These are phyloP conservation scores for Plantago lanceolata DNA, from an alignment of 305 asterid genomes.

Conservation along the genomic window DNA sequence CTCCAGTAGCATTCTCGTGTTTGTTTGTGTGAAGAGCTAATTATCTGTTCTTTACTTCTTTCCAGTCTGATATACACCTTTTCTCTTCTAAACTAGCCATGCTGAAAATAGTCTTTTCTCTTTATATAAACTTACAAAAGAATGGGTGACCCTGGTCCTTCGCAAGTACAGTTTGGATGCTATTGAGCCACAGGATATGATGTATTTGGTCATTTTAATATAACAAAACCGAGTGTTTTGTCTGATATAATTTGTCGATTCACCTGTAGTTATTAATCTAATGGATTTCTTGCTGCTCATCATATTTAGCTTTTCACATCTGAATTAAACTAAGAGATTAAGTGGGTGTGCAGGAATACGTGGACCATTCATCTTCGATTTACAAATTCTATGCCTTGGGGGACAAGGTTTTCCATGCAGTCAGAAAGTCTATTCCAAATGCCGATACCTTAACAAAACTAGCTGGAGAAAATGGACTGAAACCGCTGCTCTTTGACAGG, in stretches of 20 bases:
- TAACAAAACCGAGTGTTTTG: neutral
- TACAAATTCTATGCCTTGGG: constrained; percentile 90
- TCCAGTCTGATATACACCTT: neutral
- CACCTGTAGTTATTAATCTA: constrained; percentile 13
- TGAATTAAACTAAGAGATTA: constrained; percentile 16
- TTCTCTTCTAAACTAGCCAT: neutral
- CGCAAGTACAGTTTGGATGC: constrained; percentile 11
- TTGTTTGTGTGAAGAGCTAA: constrained; percentile 10
- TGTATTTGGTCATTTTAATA: neutral
- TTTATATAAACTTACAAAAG: constrained; percentile 5
- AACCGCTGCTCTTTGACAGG: constrained; percentile 91
- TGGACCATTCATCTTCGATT: constrained; percentile 81
- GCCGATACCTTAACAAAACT: constrained; percentile 57
- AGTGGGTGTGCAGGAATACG: constrained; percentile 72
- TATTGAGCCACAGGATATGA: constrained; percentile 7
- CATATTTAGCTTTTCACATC: constrained; percentile 23
- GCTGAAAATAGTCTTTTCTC: constrained; percentile 8
- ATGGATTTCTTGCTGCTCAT: constrained; percentile 27
- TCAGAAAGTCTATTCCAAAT: constrained; percentile 87
- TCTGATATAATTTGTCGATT: constrained; percentile 4
- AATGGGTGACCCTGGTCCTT: constrained; percentile 1
- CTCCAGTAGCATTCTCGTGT: constrained; percentile 15
- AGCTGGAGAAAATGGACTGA: constrained; percentile 48
- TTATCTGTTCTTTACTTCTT: constrained; percentile 10
- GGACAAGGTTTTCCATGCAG: constrained; percentile 59